Conservation (phyloP, 176 grass and related monocot genomes). For the Musa schizocarpa region DNA sequence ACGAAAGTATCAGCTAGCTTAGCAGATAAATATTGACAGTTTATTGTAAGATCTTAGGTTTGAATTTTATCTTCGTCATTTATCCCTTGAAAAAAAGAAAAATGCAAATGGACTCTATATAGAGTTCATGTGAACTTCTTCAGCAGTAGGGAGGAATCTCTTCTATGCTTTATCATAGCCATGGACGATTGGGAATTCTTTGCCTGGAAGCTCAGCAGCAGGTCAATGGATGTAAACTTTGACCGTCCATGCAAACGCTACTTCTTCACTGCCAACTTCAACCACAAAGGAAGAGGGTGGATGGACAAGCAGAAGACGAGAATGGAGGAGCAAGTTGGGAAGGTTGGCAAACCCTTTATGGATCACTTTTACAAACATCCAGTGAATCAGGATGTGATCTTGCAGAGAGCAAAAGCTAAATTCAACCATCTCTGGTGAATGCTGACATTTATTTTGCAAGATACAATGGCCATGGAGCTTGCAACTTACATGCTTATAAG, state of each 20-base stretch:
- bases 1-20: no score
- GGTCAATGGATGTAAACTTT: not conserved
- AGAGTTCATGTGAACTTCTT: no score
- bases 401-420: no score
- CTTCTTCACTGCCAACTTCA: not conserved
- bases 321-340: not conserved
- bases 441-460: constrained; percentile 37
- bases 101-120: no score
- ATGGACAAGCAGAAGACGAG: constrained; percentile 5
- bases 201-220: constrained; percentile 2
- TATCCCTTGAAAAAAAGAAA: no score
- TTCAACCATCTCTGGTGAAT: constrained; percentile 30
- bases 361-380: constrained; percentile 54
- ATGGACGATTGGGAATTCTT: not conserved
- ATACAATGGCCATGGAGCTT: no score
- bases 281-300: constrained; percentile 13
- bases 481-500: no score
- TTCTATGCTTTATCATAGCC: not conserved
- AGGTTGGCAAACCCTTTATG: no score
- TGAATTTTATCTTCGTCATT: no score
- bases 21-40: no score
- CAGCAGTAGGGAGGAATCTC: not conserved
- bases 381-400: constrained; percentile 25
- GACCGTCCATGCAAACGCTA: not conserved
- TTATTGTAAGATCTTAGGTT: no score